phyloP scores from a whole-genome alignment of 1,139 yeast genomes.

The Yamadazyma songkhlaensis region DNA sequence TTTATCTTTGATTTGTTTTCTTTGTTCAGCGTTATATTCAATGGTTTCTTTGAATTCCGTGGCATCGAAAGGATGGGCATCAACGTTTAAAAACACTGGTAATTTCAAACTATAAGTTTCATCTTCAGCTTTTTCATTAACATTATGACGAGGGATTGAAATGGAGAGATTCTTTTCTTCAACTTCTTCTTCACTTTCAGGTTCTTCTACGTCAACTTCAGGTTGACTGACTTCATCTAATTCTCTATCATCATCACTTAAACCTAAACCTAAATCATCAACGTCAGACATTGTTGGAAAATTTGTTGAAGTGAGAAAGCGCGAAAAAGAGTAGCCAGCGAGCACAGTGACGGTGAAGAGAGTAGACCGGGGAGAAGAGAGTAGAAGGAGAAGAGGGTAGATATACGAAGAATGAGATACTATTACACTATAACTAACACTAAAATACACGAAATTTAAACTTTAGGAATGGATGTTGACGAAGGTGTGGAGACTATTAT shows the following conservation, averaged over 20 bases:
- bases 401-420: neutral
- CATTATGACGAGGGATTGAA: slow-evolving; percentile 73
- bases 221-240: slow-evolving; percentile 3
- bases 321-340: neutral
- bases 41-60: slow-evolving; percentile 58
- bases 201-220: slow-evolving; percentile 9
- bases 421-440: slow-evolving; percentile 7
- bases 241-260: slow-evolving; percentile 11
- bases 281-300: slow-evolving; percentile 14
- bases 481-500: slow-evolving; percentile 27
- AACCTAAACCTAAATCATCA: slow-evolving; percentile 17
- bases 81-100: slow-evolving; percentile 80
- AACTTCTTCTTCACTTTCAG: slow-evolving; percentile 9
- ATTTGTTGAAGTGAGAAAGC: neutral
- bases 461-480: slow-evolving; percentile 15
- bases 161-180: slow-evolving; percentile 54
- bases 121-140: slow-evolving; percentile 38
- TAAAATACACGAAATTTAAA: slow-evolving; percentile 7
- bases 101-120: slow-evolving; percentile 61
- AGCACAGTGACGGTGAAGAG: too few relatives aligned
- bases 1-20: slow-evolving; percentile 23
- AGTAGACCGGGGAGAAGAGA: neutral
- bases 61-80: slow-evolving; percentile 87
- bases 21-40: slow-evolving; percentile 45
- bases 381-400: too few relatives aligned